These are phyloP conservation scores for Sporothrix variecibatus DNA, from an alignment of 2,329 filamentous ascomycete species.

Conservation along the genomic window DNA sequence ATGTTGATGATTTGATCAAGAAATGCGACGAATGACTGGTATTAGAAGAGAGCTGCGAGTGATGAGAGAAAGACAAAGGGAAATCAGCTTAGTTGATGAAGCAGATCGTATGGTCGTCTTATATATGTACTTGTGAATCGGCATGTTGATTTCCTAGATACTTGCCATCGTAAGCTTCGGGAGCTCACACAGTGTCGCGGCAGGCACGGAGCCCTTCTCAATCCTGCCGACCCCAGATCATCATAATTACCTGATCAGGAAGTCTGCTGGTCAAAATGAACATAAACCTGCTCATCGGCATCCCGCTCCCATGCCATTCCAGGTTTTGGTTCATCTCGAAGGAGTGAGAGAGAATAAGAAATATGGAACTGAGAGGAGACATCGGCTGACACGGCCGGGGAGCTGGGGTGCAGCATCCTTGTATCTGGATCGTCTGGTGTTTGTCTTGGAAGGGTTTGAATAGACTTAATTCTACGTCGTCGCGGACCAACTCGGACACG, in stretches of 20 bases:
- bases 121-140: background rate
- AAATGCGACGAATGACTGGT: background rate
- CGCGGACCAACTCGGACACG: background rate
- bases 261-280: background rate
- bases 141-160: background rate
- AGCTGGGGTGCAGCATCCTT: background rate
- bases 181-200: background rate
- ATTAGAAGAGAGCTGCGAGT: background rate
- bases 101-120: background rate
- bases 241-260: constrained; percentile 16
- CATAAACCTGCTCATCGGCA: background rate
- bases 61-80: background rate
- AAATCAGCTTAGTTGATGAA: background rate
- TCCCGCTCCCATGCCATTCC: background rate
- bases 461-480: background rate
- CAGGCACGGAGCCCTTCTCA: background rate
- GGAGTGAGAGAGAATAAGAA: background rate
- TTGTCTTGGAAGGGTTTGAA: background rate
- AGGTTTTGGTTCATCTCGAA: background rate
- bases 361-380: background rate
- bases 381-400: background rate
- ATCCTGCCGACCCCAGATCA: constrained; percentile 2
- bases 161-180: background rate
- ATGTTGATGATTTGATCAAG: background rate
- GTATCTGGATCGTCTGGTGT: background rate